Percentiles rank a stretch among this genome's conserved stretches.
Evolutionary conservation across 2,329 filamentous ascomycete species (phyloP).

Genomic region (Seiridium unicorne): DNA sequence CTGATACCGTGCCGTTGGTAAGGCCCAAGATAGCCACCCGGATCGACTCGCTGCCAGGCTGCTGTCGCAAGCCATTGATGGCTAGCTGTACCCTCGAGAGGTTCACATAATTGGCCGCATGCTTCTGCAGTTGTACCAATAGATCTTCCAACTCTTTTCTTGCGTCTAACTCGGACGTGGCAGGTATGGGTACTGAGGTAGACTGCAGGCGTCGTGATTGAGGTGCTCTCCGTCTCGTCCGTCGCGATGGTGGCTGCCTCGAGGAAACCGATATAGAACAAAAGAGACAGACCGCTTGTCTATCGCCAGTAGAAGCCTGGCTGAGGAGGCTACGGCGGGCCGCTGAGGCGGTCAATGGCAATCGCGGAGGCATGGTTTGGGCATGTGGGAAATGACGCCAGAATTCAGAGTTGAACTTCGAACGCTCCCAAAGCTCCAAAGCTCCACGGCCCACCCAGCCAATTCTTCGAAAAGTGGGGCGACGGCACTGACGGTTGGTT

Average conservation of each 20-base stretch:
- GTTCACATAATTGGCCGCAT: conserved; percentile 62
- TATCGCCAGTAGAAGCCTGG: conserved; percentile 8
- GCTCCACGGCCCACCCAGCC: neutral
- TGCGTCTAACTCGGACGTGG: conserved; percentile 23
- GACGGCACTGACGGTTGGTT: neutral
- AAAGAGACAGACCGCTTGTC: conserved; percentile 26
- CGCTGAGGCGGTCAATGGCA: conserved; percentile 25
- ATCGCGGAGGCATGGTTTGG: conserved; percentile 26
- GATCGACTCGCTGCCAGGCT: conserved; percentile 54
- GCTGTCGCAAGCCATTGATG: conserved; percentile 60
- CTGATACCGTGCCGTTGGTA: conserved; percentile 33
- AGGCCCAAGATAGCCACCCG: conserved; percentile 58
- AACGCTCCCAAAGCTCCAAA: neutral
- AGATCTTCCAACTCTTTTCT: conserved; percentile 57
- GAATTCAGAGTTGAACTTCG: neutral
- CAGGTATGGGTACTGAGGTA: conserved; percentile 9
- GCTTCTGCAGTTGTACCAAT: conserved; percentile 59
- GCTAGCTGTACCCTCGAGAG: conserved; percentile 72
- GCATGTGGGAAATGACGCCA: neutral
- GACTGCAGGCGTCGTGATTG: conserved; percentile 20
- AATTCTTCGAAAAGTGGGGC: neutral
- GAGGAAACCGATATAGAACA: conserved; percentile 22
- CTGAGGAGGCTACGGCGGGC: conserved; percentile 13
- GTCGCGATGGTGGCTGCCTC: conserved; percentile 11
- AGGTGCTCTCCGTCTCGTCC: conserved; percentile 17